Base-by-base conservation (phyloP, 2,329 filamentous ascomycete genomes). In the Calonectria naviculata region DNA sequence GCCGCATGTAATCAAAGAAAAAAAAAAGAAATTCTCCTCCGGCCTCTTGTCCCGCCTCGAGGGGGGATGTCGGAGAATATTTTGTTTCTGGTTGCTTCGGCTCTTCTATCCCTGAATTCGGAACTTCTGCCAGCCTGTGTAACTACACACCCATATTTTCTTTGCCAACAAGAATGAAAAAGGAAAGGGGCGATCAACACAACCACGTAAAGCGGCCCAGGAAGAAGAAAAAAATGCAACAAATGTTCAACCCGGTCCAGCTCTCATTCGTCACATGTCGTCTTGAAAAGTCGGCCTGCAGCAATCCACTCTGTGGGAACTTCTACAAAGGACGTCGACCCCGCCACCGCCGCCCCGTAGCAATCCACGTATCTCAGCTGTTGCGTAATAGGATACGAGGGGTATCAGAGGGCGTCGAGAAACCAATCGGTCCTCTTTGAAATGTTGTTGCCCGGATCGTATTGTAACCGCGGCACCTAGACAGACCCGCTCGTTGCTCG, bases 241-340 rank as follows among this genome's bases (percentile, higher is more conserved):
- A 44, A 54, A 12, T 41, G 21, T 41, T 38, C 19, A n/a, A 38
- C 13, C 21, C 24, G 42, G 47, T 41, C 41, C n/a, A 12, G 49
- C 28, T 52, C n/a, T 24, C 36, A 19, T 34, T 56, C 36, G 60
- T 64, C 67, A 60, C 61, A 65, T 69, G 31, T 42, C 42, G 42
- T 36, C 42, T 58, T n/a, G 26, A 52, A 46, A 60, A 54, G 24
- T 36, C 67, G 42, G 64, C 61, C 31, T 31, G 29, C 61, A 47
- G 31, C 26, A 54, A 58, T 28, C 61, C 60, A 68, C 66, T 10
- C 31, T 21, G 41, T 63, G 67, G 36, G 60, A 64, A 68, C 66
- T 63, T 26, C 19, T 44, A 21, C 19, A 34, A 56, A 44, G 38
- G 46, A 42, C 29, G 24, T 31, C 26, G 34, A 49, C 42, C 38